Conservation (phyloP, 768 basidiomycete genomes). For the Boletus sp. region DNA sequence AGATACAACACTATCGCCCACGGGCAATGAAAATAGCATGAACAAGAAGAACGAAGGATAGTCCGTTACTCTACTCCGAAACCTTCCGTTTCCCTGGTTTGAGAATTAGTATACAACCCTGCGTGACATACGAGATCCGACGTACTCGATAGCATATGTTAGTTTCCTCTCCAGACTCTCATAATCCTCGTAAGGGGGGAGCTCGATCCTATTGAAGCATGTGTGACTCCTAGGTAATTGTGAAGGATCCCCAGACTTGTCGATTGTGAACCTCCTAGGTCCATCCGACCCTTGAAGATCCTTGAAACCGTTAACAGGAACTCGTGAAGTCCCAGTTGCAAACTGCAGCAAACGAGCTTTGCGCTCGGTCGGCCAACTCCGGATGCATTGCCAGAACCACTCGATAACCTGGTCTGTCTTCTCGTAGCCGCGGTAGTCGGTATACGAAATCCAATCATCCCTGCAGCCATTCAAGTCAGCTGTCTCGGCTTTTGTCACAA, state of each 20-base stretch:
- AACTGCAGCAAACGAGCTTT: conserved; percentile 88
- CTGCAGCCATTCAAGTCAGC: conserved; percentile 31
- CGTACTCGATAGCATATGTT: conserved; percentile 79
- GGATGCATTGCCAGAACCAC: conserved; percentile 95
- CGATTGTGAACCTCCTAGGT: conserved; percentile 89
- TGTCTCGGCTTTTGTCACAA: background rate
- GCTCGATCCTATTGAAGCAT: conserved; percentile 87
- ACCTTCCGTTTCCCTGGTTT: conserved; percentile 69
- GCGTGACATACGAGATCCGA: conserved; percentile 11
- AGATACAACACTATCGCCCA: conserved; percentile 13
- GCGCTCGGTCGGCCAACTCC: conserved; percentile 86
- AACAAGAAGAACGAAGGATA: conserved; percentile 6
- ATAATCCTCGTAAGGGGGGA: conserved; percentile 88
- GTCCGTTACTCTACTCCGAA: conserved; percentile 57
- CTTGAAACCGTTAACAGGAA: conserved; percentile 92
- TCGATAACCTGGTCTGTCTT: conserved; percentile 86
- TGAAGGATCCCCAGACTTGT: conserved; percentile 88
- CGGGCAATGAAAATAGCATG: conserved; percentile 1
- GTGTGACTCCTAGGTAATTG: conserved; percentile 90
- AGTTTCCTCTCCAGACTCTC: conserved; percentile 85
- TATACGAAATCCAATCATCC: conserved; percentile 93
- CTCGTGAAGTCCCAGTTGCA: conserved; percentile 81
- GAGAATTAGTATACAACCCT: conserved; percentile 4
- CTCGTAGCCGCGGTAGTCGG: conserved; percentile 86
- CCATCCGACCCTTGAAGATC: conserved; percentile 93